Base-by-base conservation (phyloP, 2,329 filamentous ascomycete species). In the Aspergillus sp. region DNA sequence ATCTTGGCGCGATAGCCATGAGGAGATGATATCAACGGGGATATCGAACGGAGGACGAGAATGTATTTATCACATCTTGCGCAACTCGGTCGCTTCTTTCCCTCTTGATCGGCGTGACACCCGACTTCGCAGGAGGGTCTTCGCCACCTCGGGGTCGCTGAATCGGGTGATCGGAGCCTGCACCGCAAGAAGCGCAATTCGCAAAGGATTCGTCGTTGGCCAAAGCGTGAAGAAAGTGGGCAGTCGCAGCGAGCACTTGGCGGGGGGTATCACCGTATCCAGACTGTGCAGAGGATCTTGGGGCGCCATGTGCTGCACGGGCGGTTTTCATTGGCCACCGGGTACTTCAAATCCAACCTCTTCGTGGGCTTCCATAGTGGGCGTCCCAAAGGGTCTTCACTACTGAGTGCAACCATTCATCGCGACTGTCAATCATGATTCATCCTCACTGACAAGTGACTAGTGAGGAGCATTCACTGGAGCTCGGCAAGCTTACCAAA, bases 51-150 rank as follows among this genome's bases (percentile, higher is more conserved):
- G 37, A 35, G 40, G 47, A 27, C 21, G 39, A 5, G 19, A 19
- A 44, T 8, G 15, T 54, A 54, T 48, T 54, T 54, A 54, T 53
- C 50, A 33, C 47, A 50, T 50, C 14, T 23, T 47, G 21, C n/a
- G 21, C 14, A n/a, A 15, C 21, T 23, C 41, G 45, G 53, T 19
- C 47, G 46, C 54, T 51, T 56, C 54, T 56, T 56, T 46, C 54
- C 54, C 53, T 55, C 52, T 55, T 48, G 7, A 27, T 50, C 35
- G 35, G 35, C 15, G 12, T 12, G 12, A 37, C 35, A 24, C 17
- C 45, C 45, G 27, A 14, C 23, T 9, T 48, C 17, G 17, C 17
- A 40, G 17, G 24, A 31, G 27, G 27, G 27, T 9, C 27, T 31
- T 31, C 27, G 27, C 27, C 23, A 39, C 17, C 39, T 49, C 37